Evolutionary conservation across 2,329 filamentous ascomycete species (phyloP), one percentile per base, ranked within the genome.

Genomic region (Penicillium psychrosexuale): DNA sequence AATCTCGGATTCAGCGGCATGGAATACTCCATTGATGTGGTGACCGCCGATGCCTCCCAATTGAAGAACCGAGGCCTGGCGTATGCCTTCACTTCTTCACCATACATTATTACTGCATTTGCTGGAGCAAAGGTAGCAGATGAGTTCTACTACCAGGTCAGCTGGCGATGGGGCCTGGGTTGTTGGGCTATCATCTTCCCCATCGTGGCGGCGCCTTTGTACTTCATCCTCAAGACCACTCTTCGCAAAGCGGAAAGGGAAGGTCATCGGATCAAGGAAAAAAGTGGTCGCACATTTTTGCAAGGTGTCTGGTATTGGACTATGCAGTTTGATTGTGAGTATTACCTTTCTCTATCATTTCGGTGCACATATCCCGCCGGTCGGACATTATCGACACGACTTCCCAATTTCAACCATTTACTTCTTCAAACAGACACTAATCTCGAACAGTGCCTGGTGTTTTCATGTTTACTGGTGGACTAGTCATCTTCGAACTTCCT

Each of bases 401-500:
- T 12, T 28, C n/a, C 17, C 6, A 8, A 45, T 24, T 17, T 7
- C 24, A 43, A 17, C 5, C 3, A 12, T 43, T 43, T 4, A 6
- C 15, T 30, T 27, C 15, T 27, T 28, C 6, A 3, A 13, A 31
- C 33, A 17, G 30, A 43, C 3, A 34, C n/a, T 33, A 19, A 54
- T 19, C 7, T 37, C 9, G 7, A 37, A 19, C 24, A 75, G 72
- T 83, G 2, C 52, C 83, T 15, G 85, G 86, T 15, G 74, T 86
- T 19, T 55, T 87, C 19, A 72, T 88, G 1, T 74, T 87, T 45
- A 78, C 79, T 12, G 75, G 72, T 2, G 85, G 84, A 0, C 80
- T 86, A 63, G 77, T 81, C 1, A 72, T 88, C 4, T 82, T 88
- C 66, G 76, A 88, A 3, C 76, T 89, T 19, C 82, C 85, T 0